Evolutionary conservation across 495 filamentous ascomycete species (phyloP).

Genomic region (Penicillium dipodomyicola): DNA sequence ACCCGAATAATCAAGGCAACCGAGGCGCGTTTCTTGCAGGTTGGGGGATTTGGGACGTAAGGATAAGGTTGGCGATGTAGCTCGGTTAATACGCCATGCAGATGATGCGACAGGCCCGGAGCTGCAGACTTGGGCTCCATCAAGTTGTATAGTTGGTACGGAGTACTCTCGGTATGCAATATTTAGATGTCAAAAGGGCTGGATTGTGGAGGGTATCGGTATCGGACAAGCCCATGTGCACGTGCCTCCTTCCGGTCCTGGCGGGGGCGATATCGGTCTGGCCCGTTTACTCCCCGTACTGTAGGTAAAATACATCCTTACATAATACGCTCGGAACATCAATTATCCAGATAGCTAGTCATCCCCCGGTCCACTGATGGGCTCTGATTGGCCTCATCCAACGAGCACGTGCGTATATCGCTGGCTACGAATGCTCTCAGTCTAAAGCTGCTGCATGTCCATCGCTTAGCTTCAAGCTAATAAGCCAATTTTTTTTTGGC

Average conservation of each 20-base stretch:
- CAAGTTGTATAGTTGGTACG: background rate
- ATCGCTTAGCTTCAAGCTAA: conserved; percentile 9
- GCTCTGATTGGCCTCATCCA: background rate
- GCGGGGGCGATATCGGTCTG: background rate
- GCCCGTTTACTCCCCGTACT: background rate
- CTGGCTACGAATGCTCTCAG: conserved; percentile 5
- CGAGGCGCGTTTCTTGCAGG: conserved; percentile 65
- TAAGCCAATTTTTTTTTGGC: conserved; percentile 2
- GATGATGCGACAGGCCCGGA: conserved; percentile 24
- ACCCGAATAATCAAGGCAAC: conserved; percentile 71
- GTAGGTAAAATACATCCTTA: background rate
- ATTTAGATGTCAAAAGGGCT: too few relatives aligned
- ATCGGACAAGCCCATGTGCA: background rate
- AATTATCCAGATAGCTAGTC: conserved; percentile 1
- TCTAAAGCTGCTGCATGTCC: conserved; percentile 7
- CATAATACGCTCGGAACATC: background rate
- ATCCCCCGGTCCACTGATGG: too few relatives aligned
- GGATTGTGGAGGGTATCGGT: background rate
- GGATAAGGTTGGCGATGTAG: conserved; percentile 58
- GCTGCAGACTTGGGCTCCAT: conserved; percentile 14
- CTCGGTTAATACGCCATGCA: conserved; percentile 49
- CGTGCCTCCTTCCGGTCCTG: background rate
- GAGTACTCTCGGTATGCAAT: background rate
- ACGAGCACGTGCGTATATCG: conserved; percentile 17
- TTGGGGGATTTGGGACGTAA: conserved; percentile 59